A percentile compares a stretch with the other conserved stretches of the same genome.
These are phyloP conservation scores for Aspergillus hiratsukae DNA, from an alignment of 2,329 filamentous ascomycete genomes.

Conservation along the genomic window DNA sequence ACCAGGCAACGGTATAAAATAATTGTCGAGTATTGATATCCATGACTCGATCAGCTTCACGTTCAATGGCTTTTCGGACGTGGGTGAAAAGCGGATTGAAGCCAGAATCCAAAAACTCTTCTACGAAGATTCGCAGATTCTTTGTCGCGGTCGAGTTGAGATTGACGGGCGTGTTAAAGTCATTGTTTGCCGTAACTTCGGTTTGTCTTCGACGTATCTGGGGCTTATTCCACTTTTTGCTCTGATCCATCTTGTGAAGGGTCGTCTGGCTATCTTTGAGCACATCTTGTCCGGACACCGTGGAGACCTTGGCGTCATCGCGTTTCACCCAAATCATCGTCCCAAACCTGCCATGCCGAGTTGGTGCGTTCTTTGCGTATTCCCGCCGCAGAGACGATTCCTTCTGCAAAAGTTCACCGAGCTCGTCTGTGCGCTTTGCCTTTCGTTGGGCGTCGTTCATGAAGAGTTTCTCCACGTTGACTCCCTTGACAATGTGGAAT, in stretches of 20 bases:
- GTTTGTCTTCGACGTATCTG: constrained; percentile 59
- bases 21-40: constrained; percentile 77
- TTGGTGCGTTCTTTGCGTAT: constrained; percentile 72
- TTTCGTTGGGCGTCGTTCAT: constrained; percentile 71
- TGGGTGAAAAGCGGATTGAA: constrained; percentile 91
- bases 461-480: constrained; percentile 79
- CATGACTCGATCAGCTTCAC: constrained; percentile 77
- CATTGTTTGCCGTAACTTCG: constrained; percentile 56
- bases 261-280: constrained; percentile 68
- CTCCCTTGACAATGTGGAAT: constrained; percentile 87
- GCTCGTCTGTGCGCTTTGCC: constrained; percentile 65
- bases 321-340: constrained; percentile 97
- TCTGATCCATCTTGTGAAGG: constrained; percentile 82
- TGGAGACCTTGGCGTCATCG: constrained; percentile 76
- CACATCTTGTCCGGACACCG: constrained; percentile 82
- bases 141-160: constrained; percentile 70
- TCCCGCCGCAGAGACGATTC: constrained; percentile 78
- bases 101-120: constrained; percentile 89
- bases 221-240: constrained; percentile 85
- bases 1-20: constrained; percentile 91
- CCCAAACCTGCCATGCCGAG: constrained; percentile 88
- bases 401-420: constrained; percentile 70
- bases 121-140: constrained; percentile 75
- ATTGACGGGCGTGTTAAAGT: constrained; percentile 69
- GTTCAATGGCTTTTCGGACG: constrained; percentile 81